phyloP scores from a whole-genome alignment of 768 basidiomycete genomes.

The Agaricus sinodeliciosus region DNA sequence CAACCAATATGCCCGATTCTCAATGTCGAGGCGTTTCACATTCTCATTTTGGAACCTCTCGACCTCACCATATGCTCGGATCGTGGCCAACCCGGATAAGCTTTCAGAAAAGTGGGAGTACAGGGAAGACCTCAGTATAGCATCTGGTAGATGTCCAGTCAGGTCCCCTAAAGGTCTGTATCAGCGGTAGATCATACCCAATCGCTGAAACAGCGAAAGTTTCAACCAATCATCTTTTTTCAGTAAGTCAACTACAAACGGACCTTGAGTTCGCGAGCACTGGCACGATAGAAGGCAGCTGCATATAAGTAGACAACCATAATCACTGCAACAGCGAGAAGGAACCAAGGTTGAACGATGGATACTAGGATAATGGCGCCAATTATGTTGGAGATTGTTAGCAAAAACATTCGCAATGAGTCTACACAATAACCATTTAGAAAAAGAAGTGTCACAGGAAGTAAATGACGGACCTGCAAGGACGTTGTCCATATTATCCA shows the following conservation, averaged over 20 bases:
- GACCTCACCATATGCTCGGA: conserved; percentile 80
- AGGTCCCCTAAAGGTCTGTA: neutral
- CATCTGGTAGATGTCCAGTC: conserved; percentile 38
- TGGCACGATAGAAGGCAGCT: conserved; percentile 78
- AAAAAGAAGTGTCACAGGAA: neutral
- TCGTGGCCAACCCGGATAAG: conserved; percentile 78
- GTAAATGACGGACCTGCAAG: conserved; percentile 39
- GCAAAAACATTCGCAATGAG: conserved; percentile 64
- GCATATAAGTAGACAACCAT: conserved; percentile 57
- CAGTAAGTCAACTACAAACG: conserved; percentile 7
- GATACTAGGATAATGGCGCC: conserved; percentile 77
- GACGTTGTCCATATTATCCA: conserved; percentile 75
- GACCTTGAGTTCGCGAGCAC: conserved; percentile 83
- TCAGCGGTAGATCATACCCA: conserved; percentile 31
- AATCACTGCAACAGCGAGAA: conserved; percentile 64
- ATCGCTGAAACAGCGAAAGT: conserved; percentile 30
- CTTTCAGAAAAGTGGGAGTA: conserved; percentile 94
- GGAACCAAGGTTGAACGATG: conserved; percentile 78
- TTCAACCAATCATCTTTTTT: neutral
- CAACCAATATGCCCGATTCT: conserved; percentile 88
- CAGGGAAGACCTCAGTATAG: conserved; percentile 77
- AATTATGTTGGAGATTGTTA: conserved; percentile 56
- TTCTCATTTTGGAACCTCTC: conserved; percentile 76
- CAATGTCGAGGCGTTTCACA: conserved; percentile 66
- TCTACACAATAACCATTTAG: conserved; percentile 29